These are phyloP conservation scores for Zangia roseola DNA, from an alignment of 768 basidiomycete species.

Conservation along the genomic window DNA sequence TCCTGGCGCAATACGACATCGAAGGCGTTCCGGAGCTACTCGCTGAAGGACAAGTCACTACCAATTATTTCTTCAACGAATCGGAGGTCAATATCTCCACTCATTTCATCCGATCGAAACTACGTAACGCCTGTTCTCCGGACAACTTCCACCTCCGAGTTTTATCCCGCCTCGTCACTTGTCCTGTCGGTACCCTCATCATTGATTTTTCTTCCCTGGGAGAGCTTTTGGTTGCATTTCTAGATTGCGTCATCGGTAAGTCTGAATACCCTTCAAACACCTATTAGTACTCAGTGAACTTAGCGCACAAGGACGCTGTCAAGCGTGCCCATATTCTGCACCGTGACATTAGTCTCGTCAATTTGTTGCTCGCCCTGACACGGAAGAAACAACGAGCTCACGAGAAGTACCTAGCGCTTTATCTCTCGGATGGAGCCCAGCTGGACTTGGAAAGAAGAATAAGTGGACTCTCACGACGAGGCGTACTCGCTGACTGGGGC, in stretches of 20 bases:
- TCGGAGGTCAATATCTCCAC: not conserved
- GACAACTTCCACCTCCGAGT: not conserved
- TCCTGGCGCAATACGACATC: not conserved
- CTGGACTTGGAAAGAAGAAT: not conserved
- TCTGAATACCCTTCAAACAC: not conserved
- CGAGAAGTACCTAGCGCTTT: too few relatives aligned
- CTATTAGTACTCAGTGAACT: not conserved
- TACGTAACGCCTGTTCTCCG: not conserved
- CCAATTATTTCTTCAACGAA: too few relatives aligned
- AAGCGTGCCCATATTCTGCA: not conserved
- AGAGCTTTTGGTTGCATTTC: slow-evolving; percentile 6
- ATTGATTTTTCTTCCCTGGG: not conserved
- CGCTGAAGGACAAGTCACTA: not conserved
- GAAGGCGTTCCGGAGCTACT: not conserved
- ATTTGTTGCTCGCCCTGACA: not conserved
- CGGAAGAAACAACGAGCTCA: not conserved
- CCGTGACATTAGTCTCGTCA: slow-evolving; percentile 5
- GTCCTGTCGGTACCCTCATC: not conserved
- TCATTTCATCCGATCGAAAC: not conserved
- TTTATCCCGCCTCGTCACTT: not conserved
- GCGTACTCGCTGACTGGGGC: slow-evolving; percentile 4
- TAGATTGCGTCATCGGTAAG: slow-evolving; percentile 1
- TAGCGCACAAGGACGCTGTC: slow-evolving; percentile 4
- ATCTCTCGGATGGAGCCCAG: not conserved
- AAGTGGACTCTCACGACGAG: not conserved